Conservation (phyloP, 805 yeast genomes). For the Suhomyces tanzawaensis region DNA sequence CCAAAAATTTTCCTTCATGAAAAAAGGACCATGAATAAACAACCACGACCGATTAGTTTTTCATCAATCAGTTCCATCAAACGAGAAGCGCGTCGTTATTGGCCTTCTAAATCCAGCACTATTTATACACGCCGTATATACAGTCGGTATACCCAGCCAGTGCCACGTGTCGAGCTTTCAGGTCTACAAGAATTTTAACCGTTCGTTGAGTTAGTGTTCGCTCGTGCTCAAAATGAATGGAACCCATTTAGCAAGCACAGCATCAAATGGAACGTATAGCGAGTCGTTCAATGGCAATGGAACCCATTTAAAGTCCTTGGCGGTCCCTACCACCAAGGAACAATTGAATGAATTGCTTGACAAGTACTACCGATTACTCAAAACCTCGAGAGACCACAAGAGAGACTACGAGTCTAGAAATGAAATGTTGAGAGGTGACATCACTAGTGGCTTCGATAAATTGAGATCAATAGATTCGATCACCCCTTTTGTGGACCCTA, state of each 20-base stretch:
- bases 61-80: slow-evolving; percentile 1
- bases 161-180: no score
- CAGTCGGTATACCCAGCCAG: no score
- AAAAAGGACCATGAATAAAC: slow-evolving; percentile 3
- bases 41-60: slow-evolving; percentile 1
- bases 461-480: slow-evolving; percentile 3
- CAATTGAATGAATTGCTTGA: slow-evolving; percentile 25
- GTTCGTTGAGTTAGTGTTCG: no score
- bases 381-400: slow-evolving; percentile 16
- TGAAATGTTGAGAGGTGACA: background rate
- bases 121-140: background rate
- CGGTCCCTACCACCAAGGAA: slow-evolving; percentile 22
- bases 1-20: slow-evolving; percentile 6
- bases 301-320: background rate
- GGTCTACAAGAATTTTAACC: no score
- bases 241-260: background rate
- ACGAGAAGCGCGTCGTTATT: background rate
- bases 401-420: slow-evolving; percentile 15
- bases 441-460: background rate
- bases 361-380: slow-evolving; percentile 24
- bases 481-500: slow-evolving; percentile 20
- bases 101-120: background rate
- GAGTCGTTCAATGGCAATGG: background rate
- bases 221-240: background rate
- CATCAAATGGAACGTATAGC: background rate